These are phyloP conservation scores for Cladorrhinum sp. DNA, from an alignment of 2,329 filamentous ascomycete species.

Conservation along the genomic window DNA sequence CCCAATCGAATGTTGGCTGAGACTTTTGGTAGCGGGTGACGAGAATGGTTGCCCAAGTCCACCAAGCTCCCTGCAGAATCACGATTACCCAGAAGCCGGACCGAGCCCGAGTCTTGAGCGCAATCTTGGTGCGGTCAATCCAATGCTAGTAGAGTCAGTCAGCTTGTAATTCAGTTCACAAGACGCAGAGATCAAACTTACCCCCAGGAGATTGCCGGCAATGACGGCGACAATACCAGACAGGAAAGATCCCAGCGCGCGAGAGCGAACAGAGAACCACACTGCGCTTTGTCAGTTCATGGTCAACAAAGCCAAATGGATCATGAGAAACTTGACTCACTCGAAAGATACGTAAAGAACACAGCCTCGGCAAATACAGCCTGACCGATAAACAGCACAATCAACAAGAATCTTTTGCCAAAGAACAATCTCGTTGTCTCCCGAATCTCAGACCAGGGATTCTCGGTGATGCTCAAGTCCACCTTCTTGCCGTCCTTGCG, in stretches of 20 bases:
- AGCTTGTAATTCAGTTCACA: slow-evolving; percentile 24
- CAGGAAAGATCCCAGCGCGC: slow-evolving; percentile 68
- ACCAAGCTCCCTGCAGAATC: slow-evolving; percentile 64
- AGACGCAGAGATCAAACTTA: slow-evolving; percentile 31
- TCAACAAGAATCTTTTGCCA: slow-evolving; percentile 59
- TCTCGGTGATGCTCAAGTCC: slow-evolving; percentile 53
- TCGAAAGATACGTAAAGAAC: slow-evolving; percentile 64
- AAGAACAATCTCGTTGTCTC: slow-evolving; percentile 58
- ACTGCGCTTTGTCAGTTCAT: slow-evolving; percentile 33
- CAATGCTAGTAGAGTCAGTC: slow-evolving; percentile 39
- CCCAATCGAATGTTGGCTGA: slow-evolving; percentile 65
- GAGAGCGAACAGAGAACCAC: slow-evolving; percentile 68
- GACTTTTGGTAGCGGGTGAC: slow-evolving; percentile 58
- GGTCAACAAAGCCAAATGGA: no score
- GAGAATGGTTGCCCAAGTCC: slow-evolving; percentile 67
- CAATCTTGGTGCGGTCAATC: slow-evolving; percentile 56
- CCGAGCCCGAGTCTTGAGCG: slow-evolving; percentile 53
- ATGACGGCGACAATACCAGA: slow-evolving; percentile 65
- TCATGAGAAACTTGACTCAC: no score
- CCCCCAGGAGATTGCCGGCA: slow-evolving; percentile 63
- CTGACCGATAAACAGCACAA: slow-evolving; percentile 67
- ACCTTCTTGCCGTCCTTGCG: slow-evolving; percentile 64
- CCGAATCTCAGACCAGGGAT: slow-evolving; percentile 58
- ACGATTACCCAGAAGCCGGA: slow-evolving; percentile 53
- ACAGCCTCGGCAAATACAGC: slow-evolving; percentile 70